Evolutionary conservation across 345 rosid species (phyloP).

Genomic region (Mangifera indica): DNA sequence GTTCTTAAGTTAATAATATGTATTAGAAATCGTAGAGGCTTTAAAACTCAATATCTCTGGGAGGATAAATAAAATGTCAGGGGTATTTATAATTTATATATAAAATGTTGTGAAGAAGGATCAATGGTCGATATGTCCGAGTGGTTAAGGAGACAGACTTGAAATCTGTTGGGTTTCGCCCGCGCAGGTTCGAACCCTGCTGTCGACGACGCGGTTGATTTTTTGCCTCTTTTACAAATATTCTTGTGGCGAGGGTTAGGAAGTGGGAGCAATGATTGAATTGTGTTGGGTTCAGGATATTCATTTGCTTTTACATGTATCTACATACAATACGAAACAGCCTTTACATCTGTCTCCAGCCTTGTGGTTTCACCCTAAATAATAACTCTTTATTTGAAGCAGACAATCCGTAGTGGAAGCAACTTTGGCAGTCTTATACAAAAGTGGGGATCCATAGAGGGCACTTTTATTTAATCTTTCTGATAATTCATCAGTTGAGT

Average conservation of each 20-base stretch:
- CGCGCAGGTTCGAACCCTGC: slow-evolving; percentile 89
- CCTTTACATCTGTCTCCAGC: background rate
- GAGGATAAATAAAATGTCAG: too few relatives aligned
- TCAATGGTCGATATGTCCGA: slow-evolving; percentile 83
- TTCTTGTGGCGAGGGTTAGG: too few relatives aligned
- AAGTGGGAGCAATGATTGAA: too few relatives aligned
- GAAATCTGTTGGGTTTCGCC: slow-evolving; percentile 84
- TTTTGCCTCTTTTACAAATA: background rate
- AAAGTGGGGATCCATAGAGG: background rate
- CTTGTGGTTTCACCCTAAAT: background rate
- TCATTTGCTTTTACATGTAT: background rate
- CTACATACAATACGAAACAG: background rate
- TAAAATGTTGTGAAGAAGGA: too few relatives aligned
- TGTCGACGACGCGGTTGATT: too few relatives aligned
- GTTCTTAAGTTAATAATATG: too few relatives aligned
- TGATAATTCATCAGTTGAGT: background rate
- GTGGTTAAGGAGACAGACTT: slow-evolving; percentile 98
- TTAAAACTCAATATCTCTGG: too few relatives aligned
- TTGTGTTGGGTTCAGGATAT: background rate
- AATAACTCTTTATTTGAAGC: background rate
- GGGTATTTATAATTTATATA: too few relatives aligned
- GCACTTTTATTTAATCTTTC: background rate
- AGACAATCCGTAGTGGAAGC: background rate
- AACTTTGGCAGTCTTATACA: background rate
- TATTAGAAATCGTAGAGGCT: too few relatives aligned